Evolutionary conservation across 805 yeast species (phyloP).

Genomic region (Metschnikowia picachoensis): DNA sequence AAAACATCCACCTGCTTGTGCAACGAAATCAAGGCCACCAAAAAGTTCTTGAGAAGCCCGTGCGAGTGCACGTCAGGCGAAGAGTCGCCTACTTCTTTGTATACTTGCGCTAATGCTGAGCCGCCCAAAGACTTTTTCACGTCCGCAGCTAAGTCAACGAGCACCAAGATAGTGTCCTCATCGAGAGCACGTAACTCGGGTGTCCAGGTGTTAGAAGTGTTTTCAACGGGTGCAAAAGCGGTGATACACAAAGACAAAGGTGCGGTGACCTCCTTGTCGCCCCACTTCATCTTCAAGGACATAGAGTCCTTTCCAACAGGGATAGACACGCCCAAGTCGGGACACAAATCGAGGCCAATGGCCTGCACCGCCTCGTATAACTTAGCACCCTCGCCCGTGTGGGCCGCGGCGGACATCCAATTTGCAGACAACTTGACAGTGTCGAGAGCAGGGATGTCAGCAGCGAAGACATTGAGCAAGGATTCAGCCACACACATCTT

Average conservation of each 20-base stretch:
- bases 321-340: conserved; percentile 82
- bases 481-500: conserved; percentile 96
- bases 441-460: conserved; percentile 73
- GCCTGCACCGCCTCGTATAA: conserved; percentile 97
- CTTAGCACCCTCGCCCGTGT: conserved; percentile 92
- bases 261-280: conserved; percentile 85
- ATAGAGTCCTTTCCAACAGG: conserved; percentile 99
- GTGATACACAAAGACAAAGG: conserved; percentile 90
- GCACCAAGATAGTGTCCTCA: conserved; percentile 62
- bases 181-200: conserved; percentile 60
- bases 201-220: conserved; percentile 93
- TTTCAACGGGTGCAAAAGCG: conserved; percentile 81
- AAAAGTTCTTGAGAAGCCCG: conserved; percentile 59
- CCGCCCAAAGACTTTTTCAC: conserved; percentile 71
- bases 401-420: conserved; percentile 99
- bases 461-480: conserved; percentile 80
- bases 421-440: conserved; percentile 88
- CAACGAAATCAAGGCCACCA: conserved; percentile 63
- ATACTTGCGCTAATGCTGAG: conserved; percentile 92
- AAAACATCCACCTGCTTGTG: conserved; percentile 65
- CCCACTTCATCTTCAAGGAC: conserved; percentile 99
- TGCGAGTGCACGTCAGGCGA: conserved; percentile 81
- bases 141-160: conserved; percentile 72
- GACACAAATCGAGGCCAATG: conserved; percentile 90
- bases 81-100: conserved; percentile 76